Base-by-base conservation (phyloP, 2,329 filamentous ascomycete genomes). In the Trichoderma endophyticum region DNA sequence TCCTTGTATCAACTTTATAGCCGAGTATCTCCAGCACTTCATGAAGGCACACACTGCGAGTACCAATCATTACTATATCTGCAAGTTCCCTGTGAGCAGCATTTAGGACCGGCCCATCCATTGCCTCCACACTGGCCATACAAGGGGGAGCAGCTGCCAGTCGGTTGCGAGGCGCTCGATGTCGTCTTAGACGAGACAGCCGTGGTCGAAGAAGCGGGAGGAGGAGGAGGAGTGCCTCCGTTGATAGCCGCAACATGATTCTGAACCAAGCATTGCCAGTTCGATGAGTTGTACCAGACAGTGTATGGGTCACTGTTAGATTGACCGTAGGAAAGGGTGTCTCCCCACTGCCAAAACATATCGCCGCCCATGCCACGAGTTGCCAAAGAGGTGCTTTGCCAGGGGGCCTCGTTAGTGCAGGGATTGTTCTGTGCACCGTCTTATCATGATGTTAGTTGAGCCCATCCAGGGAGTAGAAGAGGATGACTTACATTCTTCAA, bases 391-490 rank as follows among this genome's bases (percentile, higher is more conserved):
- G 79, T 77, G 48, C 76, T 66, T 71, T 83, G 74, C 75, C 82
- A 87, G 74, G 90, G 86, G 75, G 81, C 80, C 71, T 91, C 90
- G 74, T 81, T 80, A 57, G 74, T 64, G 73, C 79, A 80, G 72
- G 79, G 76, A 61, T 77, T 73, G 14, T 65, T 70, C 6, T 75
- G 72, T 51, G 75, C 72, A 28, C 78, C 78, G 36, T 79, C 78
- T 79, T 18, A 36, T 36, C 26, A 14, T 51, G 12, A 59, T n/a
- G 5, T 54, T 54, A 32, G 12, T 3, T 36, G 2, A 54, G 39
- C 11, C 4, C 48, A 15, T 2, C 3, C 14, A 6, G 1, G 11
- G 2, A 28, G 60, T 3, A 21, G 36, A 24, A 15, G 0, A 12
- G 1, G 24, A 32, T 28, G 0, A 75, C 79, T 78, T 66, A 80